Evolutionary conservation across 2,329 filamentous ascomycete species (phyloP).

Genomic region (Xenoacremonium recifei): DNA sequence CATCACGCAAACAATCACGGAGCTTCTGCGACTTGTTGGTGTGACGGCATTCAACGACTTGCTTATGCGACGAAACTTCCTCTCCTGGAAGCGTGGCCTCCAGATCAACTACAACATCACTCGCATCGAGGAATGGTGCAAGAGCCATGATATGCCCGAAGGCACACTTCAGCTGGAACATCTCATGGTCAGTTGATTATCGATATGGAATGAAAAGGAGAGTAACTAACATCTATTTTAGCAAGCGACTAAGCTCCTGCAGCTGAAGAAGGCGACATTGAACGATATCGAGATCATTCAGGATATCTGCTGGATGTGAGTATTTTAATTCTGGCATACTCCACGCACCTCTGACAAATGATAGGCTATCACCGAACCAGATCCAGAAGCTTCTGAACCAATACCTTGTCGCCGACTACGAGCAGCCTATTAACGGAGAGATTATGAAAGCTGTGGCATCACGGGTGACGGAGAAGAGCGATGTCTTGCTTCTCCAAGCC

Average conservation of each 20-base stretch:
- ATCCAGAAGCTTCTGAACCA: constrained; percentile 99
- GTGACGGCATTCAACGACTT: constrained; percentile 98
- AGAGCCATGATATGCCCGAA: constrained; percentile 99
- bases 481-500: constrained; percentile 87
- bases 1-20: constrained; percentile 91
- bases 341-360: not conserved
- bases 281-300: constrained; percentile 99
- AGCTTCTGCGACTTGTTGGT: constrained; percentile 87
- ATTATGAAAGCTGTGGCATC: constrained; percentile 99
- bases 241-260: constrained; percentile 97
- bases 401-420: constrained; percentile 97
- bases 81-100: constrained; percentile 97
- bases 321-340: constrained; percentile 22
- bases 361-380: constrained; percentile 92
- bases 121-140: constrained; percentile 99
- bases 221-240: constrained; percentile 36
- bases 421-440: constrained; percentile 98
- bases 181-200: constrained; percentile 68
- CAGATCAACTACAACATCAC: constrained; percentile 99
- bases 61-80: constrained; percentile 95
- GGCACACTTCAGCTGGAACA: constrained; percentile 96
- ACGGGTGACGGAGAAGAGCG: constrained; percentile 95
- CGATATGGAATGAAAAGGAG: not conserved
- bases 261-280: constrained; percentile 97
- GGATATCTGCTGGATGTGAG: constrained; percentile 99